A percentile compares a stretch with the other conserved stretches of the same genome.
Conservation (phyloP, 495 filamentous ascomycete species). For the Sphaerosporella brunnea region DNA sequence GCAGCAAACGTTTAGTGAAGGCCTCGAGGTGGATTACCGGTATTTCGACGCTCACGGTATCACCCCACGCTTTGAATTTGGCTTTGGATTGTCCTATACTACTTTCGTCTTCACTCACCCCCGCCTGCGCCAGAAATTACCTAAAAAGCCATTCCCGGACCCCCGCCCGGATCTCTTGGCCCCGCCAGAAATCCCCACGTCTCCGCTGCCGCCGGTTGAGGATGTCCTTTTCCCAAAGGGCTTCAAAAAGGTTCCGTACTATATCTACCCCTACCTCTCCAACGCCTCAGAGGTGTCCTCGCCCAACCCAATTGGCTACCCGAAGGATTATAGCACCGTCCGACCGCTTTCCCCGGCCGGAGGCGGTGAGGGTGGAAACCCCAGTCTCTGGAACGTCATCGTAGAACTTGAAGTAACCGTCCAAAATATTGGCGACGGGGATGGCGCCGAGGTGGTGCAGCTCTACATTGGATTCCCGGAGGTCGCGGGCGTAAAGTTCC, state of each 20-base stretch:
- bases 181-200: conserved; percentile 44
- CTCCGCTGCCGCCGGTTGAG: conserved; percentile 35
- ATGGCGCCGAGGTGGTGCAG: conserved; percentile 64
- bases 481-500: conserved; percentile 39
- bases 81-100: conserved; percentile 67
- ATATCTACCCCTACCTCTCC: conserved; percentile 74
- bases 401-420: conserved; percentile 44
- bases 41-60: conserved; percentile 63
- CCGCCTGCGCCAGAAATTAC: conserved; percentile 19
- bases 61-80: conserved; percentile 56
- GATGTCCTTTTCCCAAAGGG: conserved; percentile 47
- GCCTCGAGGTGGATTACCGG: conserved; percentile 76
- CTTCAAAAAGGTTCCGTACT: conserved; percentile 54
- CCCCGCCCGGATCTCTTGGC: conserved; percentile 37
- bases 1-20: conserved; percentile 71
- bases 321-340: conserved; percentile 45
- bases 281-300: conserved; percentile 36
- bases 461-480: conserved; percentile 61
- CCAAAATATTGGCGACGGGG: conserved; percentile 47
- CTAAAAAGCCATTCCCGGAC: conserved; percentile 39
- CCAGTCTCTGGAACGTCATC: conserved; percentile 55
- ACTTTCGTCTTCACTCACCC: conserved; percentile 44
- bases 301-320: conserved; percentile 46
- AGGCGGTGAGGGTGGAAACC: conserved; percentile 72
- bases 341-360: conserved; percentile 47